Evolutionary conservation across 352 stramenopile species (phyloP).

Genomic region (Phytophthora kernoviae): DNA sequence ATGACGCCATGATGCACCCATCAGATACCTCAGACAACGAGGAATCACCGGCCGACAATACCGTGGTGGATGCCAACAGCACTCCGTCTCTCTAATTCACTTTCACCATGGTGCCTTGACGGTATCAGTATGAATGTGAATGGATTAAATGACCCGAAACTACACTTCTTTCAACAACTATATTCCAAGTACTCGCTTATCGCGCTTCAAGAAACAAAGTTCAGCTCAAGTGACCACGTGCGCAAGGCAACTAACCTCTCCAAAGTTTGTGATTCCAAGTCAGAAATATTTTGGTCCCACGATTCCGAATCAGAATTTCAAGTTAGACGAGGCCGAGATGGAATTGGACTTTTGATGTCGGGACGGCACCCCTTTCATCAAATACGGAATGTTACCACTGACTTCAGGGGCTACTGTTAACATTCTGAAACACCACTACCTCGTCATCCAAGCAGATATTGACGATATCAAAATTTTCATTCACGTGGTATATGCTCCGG

Average conservation of each 20-base stretch:
- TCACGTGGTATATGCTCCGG: neutral
- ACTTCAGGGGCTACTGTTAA: neutral
- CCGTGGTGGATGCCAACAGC: neutral
- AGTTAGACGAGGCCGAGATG: neutral
- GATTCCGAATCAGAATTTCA: neutral
- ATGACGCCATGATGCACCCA: neutral
- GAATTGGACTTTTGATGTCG: neutral
- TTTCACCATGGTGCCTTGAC: neutral
- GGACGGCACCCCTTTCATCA: neutral
- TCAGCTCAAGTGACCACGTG: neutral
- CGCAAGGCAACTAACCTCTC: neutral
- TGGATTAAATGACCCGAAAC: neutral
- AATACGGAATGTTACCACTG: too few relatives aligned
- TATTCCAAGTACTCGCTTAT: neutral
- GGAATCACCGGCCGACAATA: neutral
- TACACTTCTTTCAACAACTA: neutral
- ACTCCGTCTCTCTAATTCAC: conserved; percentile 4
- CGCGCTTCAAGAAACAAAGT: conserved; percentile 18
- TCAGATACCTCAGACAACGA: too few relatives aligned
- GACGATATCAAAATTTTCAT: neutral
- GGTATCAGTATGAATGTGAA: conserved; percentile 5
- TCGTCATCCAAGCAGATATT: neutral
- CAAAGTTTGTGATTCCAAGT: neutral
- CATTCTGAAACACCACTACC: neutral
- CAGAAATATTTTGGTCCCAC: conserved; percentile 3